Percentiles rank a stretch among this genome's conserved stretches.
These are phyloP conservation scores for Osmanthus fragrans DNA, from an alignment of 257 asterid species.

Conservation along the genomic window DNA sequence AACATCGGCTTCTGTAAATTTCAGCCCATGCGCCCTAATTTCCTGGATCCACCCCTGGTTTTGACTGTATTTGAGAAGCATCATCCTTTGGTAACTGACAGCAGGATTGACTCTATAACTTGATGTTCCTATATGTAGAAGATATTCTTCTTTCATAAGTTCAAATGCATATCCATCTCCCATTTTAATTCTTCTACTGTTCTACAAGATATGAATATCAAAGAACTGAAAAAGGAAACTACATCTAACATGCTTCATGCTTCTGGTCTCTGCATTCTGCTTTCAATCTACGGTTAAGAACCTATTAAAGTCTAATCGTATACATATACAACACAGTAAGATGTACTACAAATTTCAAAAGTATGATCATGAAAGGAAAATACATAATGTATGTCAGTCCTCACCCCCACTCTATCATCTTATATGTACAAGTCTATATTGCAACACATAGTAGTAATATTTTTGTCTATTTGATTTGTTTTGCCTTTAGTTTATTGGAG, in stretches of 20 bases:
- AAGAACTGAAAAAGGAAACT: background rate
- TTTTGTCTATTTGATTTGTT: background rate
- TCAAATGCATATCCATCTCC: background rate
- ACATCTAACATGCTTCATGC: background rate
- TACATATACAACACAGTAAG: background rate
- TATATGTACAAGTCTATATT: background rate
- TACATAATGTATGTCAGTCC: background rate
- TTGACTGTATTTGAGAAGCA: too few species aligned
- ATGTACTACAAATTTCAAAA: background rate
- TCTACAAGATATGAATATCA: background rate
- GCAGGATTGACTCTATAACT: background rate
- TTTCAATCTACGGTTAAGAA: background rate
- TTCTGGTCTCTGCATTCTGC: background rate
- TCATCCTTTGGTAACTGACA: too few species aligned
- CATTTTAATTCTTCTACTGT: background rate
- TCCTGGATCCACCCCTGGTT: too few species aligned
- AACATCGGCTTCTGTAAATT: too few species aligned
- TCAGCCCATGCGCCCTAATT: too few species aligned
- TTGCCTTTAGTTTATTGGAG: constrained; percentile 12
- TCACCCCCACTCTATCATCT: background rate
- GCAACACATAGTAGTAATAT: background rate
- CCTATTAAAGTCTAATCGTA: too few species aligned
- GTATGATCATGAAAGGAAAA: background rate
- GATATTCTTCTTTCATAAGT: background rate
- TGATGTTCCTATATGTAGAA: background rate